These are phyloP conservation scores for Cicer yamashitae DNA, from an alignment of 306 rosid genomes.

Conservation along the genomic window DNA sequence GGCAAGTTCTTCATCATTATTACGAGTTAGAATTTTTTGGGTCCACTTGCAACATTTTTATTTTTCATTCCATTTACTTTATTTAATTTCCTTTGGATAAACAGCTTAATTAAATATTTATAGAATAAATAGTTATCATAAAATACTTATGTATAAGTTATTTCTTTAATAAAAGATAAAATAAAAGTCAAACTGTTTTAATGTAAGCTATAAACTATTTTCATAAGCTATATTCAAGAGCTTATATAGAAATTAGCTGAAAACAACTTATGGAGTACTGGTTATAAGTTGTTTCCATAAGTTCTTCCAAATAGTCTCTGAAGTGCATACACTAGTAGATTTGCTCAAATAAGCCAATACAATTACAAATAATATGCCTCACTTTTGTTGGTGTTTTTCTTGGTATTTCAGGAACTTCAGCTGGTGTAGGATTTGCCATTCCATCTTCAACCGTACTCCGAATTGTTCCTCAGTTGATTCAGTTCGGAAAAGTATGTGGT, in stretches of 20 bases:
- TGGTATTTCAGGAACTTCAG: slow-evolving; percentile 83
- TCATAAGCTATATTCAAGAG: neutral
- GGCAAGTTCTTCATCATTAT: slow-evolving; percentile 51
- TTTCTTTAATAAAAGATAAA: neutral
- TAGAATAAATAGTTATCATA: neutral
- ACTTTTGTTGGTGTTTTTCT: slow-evolving; percentile 2
- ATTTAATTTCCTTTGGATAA: neutral
- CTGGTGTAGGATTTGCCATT: slow-evolving; percentile 98
- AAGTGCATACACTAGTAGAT: too few species aligned
- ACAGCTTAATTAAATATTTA: neutral
- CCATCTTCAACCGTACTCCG: slow-evolving; percentile 82
- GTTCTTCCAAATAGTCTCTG: too few species aligned
- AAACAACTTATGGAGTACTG: too few species aligned
- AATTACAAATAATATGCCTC: neutral
- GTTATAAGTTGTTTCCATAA: too few species aligned
- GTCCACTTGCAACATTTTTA: neutral
- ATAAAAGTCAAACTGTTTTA: neutral
- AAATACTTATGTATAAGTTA: neutral
- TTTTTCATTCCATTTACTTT: neutral
- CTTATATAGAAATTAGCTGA: too few species aligned
- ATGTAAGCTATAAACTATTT: neutral
- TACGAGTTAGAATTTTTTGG: slow-evolving; percentile 4
- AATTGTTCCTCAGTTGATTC: slow-evolving; percentile 89
- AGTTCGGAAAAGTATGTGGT: slow-evolving; percentile 73
- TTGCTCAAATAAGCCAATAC: too few species aligned